These are phyloP conservation scores for Mucor indicus DNA, from an alignment of 371 early-diverging fungal genomes.

Conservation along the genomic window DNA sequence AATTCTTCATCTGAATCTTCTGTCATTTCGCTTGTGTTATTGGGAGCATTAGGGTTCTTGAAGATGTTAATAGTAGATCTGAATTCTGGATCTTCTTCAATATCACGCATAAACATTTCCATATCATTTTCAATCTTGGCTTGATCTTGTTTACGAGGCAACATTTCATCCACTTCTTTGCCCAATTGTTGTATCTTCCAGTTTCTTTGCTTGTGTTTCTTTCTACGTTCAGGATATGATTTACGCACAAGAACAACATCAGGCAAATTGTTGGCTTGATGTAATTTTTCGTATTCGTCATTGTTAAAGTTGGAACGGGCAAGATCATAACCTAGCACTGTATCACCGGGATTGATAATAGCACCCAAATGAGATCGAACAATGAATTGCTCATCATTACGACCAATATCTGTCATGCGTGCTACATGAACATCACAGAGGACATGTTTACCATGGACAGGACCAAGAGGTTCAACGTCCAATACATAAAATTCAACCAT, in stretches of 20 bases:
- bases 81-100: constrained; percentile 96
- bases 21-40: constrained; percentile 45
- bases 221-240: constrained; percentile 84
- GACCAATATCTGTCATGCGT: constrained; percentile 77
- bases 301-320: constrained; percentile 90
- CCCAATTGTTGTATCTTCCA: constrained; percentile 91
- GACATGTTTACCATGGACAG: constrained; percentile 70
- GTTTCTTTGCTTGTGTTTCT: constrained; percentile 78
- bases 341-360: constrained; percentile 89
- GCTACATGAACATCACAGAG: constrained; percentile 81
- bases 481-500: constrained; percentile 91
- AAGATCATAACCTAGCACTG: constrained; percentile 90
- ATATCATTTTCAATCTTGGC: constrained; percentile 76
- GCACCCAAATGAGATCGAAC: constrained; percentile 93
- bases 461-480: constrained; percentile 85
- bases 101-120: constrained; percentile 90
- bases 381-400: constrained; percentile 80
- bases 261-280: constrained; percentile 63
- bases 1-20: constrained; percentile 73
- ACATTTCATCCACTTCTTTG: constrained; percentile 85
- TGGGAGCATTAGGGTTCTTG: constrained; percentile 52
- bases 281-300: constrained; percentile 69
- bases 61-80: constrained; percentile 91
- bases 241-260: constrained; percentile 92
- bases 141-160: constrained; percentile 71